Conservation (phyloP, 177 flowering plant genomes). For the Vitis hybrid region DNA sequence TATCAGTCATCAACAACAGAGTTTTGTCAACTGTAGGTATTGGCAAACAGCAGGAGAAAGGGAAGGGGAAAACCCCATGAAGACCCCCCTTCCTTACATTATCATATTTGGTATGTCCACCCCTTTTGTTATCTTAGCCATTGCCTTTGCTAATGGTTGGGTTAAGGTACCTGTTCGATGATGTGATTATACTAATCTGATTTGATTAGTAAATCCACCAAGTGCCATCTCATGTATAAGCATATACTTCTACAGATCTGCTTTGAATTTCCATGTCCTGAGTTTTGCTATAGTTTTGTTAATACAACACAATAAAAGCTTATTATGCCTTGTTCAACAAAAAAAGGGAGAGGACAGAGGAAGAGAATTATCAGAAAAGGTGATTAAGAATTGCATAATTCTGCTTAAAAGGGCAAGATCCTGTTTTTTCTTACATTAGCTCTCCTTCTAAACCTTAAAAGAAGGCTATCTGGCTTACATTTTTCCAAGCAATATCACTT, state of each 20-base stretch:
- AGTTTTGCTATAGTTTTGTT: neutral
- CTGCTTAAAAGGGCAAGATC: no score
- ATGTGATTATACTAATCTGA: constrained; percentile 5
- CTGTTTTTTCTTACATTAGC: no score
- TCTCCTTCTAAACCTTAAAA: no score
- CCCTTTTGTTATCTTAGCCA: constrained; percentile 86
- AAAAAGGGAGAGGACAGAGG: neutral
- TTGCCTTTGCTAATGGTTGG: constrained; percentile 95
- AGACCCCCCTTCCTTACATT: constrained; percentile 88
- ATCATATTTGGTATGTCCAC: constrained; percentile 95
- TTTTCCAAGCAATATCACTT: no score
- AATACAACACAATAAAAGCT: neutral
- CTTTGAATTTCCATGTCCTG: neutral
- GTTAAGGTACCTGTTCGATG: constrained; percentile 80
- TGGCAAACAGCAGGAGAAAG: constrained; percentile 97
- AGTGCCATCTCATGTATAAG: neutral
- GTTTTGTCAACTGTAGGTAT: constrained; percentile 50
- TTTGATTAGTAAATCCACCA: neutral
- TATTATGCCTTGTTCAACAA: neutral
- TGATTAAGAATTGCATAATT: neutral
- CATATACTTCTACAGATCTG: neutral
- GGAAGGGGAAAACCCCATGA: constrained; percentile 94
- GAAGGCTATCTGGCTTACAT: no score
- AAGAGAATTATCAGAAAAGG: neutral
- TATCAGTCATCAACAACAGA: no score